phyloP scores from a whole-genome alignment of 1,284 basidiomycete genomes.

The Inonotus hispidus region DNA sequence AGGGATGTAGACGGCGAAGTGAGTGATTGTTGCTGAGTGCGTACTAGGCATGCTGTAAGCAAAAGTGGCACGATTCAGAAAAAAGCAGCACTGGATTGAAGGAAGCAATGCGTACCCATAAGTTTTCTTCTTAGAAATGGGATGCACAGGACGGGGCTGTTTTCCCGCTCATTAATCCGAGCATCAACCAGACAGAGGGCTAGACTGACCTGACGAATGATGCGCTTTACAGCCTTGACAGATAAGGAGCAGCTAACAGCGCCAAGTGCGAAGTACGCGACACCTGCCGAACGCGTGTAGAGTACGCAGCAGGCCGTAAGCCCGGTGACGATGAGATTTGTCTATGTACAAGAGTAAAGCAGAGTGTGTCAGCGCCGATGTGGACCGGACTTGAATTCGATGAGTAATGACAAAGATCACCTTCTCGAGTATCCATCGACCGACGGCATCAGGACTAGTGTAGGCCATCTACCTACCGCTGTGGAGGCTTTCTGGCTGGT shows the following conservation, averaged over 20 bases:
- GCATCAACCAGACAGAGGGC: too few relatives aligned
- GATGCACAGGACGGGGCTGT: conserved; percentile 57
- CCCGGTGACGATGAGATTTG: conserved; percentile 42
- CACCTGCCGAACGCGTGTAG: conserved; percentile 64
- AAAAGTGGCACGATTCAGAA: neutral
- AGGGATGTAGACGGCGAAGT: conserved; percentile 62
- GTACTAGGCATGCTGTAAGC: conserved; percentile 75
- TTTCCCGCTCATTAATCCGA: neutral
- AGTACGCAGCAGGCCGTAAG: conserved; percentile 53
- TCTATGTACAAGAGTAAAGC: conserved; percentile 3
- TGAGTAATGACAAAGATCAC: neutral
- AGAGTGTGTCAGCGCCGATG: neutral
- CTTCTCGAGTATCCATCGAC: conserved; percentile 11
- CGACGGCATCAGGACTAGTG: neutral
- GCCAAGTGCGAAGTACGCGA: conserved; percentile 63
- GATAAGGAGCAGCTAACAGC: conserved; percentile 55
- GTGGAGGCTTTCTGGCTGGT: neutral
- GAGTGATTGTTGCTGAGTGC: conserved; percentile 74
- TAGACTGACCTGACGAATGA: conserved; percentile 42
- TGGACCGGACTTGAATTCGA: neutral
- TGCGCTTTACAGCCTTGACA: conserved; percentile 65
- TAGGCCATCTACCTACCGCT: neutral
- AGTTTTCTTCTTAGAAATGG: conserved; percentile 41
- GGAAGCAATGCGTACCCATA: conserved; percentile 49
- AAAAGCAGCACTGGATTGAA: neutral